Evolutionary conservation across 2,329 filamentous ascomycete species (phyloP), one percentile per base, ranked within the genome.

Genomic region (Hyphodiscus sp.): DNA sequence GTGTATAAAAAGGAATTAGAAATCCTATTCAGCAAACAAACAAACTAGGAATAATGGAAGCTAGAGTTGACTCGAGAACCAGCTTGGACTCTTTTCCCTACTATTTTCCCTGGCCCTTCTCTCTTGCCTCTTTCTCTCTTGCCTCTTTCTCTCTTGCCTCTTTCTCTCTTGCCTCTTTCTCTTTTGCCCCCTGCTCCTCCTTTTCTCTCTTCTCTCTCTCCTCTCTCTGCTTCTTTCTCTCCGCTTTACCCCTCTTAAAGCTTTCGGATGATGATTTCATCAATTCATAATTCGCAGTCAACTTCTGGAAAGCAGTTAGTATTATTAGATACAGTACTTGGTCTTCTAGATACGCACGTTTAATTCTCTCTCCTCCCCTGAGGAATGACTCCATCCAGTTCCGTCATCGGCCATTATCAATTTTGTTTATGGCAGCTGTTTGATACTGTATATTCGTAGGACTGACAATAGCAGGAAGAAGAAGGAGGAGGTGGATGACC

Each of bases 361-460:
- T 23, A 51, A 51, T 49, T 51, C 44, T 54, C 51, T 48, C 45
- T 48, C 52, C 45, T 54, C 52, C 52, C 52, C 43, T 47, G 42
- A 50, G 42, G 47, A 50, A 46, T 54, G 49, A 54, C 52, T 51
- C 52, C 49, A 55, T 51, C 49, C 44, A 26, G 49, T 51, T 51
- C 45, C 49, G 49, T 55, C 49, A 51, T 55, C 49, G 41, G 53
- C 53, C 45, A 55, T 55, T 41, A 55, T 52, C 23, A 55, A 52
- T 51, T 55, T 55, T 51, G 48, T 48, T 55, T n/a, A 49, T 51
- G 45, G 53, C 45, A 55, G 45, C 13, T 20, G 53, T 53, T 56
- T 56, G 50, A 56, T 50, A 50, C 50, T 18, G 43, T 56, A n/a
- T n/a, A n/a, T n/a, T n/a, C 50, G 50, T 45, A 53, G 54, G 49